Percentiles rank a stretch among this genome's conserved stretches.
phyloP scores from a whole-genome alignment of 495 filamentous ascomycete genomes.

The Jackrogersella multiformis region DNA sequence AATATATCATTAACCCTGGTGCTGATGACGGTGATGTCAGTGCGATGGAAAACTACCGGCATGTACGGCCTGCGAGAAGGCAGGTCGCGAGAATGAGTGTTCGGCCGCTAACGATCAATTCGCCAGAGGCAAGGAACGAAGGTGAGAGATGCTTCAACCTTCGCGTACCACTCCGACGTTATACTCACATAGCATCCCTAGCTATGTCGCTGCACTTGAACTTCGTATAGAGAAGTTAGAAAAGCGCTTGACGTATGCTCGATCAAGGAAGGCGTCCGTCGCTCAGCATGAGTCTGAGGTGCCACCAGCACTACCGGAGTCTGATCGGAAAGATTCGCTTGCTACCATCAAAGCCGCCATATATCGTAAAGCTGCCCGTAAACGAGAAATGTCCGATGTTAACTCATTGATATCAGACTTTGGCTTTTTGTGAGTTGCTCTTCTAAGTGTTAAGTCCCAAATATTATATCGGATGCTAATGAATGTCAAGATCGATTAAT shows the following conservation, averaged over 20 bases:
- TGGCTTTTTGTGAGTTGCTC: constrained; percentile 72
- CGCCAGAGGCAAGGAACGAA: constrained; percentile 91
- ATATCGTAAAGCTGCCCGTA: constrained; percentile 66
- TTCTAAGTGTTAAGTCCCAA: constrained; percentile 6
- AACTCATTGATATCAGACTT: constrained; percentile 84
- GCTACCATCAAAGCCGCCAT: constrained; percentile 67
- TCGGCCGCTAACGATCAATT: constrained; percentile 96
- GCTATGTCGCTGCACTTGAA: constrained; percentile 93
- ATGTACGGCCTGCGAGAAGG: constrained; percentile 90
- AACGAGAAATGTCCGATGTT: constrained; percentile 75
- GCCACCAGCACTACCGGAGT: constrained; percentile 48
- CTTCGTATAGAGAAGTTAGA: constrained; percentile 86
- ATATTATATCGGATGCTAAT: constrained; percentile 11
- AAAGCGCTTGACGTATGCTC: constrained; percentile 70
- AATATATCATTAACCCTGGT: neutral
- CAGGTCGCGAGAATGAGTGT: constrained; percentile 80
- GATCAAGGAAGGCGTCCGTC: constrained; percentile 64
- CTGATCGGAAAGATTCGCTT: constrained; percentile 65
- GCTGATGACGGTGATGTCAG: constrained; percentile 47
- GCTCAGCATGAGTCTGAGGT: constrained; percentile 57
- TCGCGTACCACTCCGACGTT: neutral
- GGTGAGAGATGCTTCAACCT: constrained; percentile 48
- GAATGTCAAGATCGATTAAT: constrained; percentile 75
- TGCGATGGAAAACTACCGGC: constrained; percentile 95
- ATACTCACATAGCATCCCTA: constrained; percentile 41